Conservation (phyloP, 495 filamentous ascomycete genomes). For the Daldinia grandis region DNA sequence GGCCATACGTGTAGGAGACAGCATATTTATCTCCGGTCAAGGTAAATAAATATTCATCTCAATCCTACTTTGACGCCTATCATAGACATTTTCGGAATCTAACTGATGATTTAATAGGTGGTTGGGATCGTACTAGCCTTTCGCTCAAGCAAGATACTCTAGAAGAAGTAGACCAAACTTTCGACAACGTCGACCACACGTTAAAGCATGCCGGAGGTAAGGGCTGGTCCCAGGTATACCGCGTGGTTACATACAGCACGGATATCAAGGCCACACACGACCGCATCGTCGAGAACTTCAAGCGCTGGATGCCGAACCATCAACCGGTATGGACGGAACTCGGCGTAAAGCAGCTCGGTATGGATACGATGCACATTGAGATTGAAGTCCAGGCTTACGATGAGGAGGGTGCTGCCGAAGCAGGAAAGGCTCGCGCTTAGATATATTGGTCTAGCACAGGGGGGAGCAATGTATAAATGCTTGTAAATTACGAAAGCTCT, state of each 20-base stretch:
- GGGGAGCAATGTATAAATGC: background rate
- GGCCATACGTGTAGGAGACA: constrained; percentile 61
- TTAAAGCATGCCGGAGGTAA: constrained; percentile 62
- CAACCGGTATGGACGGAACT: constrained; percentile 60
- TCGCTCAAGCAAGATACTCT: constrained; percentile 51
- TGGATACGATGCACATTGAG: constrained; percentile 62
- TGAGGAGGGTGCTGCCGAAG: constrained; percentile 26
- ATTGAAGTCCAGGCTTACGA: constrained; percentile 63
- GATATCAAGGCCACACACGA: constrained; percentile 52
- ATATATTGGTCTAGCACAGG: background rate
- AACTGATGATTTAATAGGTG: constrained; percentile 49
- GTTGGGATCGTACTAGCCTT: constrained; percentile 57
- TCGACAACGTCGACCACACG: constrained; percentile 60
- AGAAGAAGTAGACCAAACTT: constrained; percentile 62
- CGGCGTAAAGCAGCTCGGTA: constrained; percentile 54
- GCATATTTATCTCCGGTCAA: constrained; percentile 64
- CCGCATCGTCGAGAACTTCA: constrained; percentile 57
- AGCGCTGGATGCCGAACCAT: constrained; percentile 60
- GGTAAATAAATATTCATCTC: constrained; percentile 42
- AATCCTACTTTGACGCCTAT: background rate
- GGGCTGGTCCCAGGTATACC: constrained; percentile 66
- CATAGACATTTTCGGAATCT: background rate
- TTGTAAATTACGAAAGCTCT: background rate
- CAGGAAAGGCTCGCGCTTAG: background rate
- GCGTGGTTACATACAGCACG: constrained; percentile 58